Evolutionary conservation across 164 flowering plant genomes (phyloP).

Genomic region (Santalum album): DNA sequence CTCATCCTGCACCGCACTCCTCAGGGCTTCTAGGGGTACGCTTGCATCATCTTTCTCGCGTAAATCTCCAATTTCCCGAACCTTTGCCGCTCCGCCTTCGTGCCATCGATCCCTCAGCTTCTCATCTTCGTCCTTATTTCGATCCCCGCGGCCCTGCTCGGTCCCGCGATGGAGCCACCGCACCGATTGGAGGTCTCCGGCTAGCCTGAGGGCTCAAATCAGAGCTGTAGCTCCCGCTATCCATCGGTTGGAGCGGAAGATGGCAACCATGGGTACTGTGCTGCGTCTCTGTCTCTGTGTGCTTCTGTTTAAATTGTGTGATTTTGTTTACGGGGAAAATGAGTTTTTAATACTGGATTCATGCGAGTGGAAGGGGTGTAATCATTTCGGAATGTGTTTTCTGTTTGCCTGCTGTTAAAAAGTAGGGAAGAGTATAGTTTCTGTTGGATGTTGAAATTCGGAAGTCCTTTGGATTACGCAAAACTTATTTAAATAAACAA

Average conservation of each 20-base stretch:
- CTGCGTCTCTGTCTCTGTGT: neutral
- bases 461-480: no score
- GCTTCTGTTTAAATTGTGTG: no score
- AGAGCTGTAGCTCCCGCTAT: conserved; percentile 41
- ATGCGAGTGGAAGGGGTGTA: no score
- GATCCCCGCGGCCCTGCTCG: conserved; percentile 2
- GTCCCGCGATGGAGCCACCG: conserved; percentile 50
- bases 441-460: no score
- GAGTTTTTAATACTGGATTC: no score
- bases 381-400: no score
- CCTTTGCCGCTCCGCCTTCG: conserved; percentile 8
- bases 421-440: no score
- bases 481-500: no score
- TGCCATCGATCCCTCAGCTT: conserved; percentile 18
- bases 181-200: conserved; percentile 52
- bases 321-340: no score
- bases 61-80: conserved; percentile 8
- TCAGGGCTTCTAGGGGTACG: conserved; percentile 29
- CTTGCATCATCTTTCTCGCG: conserved; percentile 23
- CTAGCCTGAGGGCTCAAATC: conserved; percentile 55
- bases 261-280: conserved; percentile 66
- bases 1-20: conserved; percentile 24
- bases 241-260: conserved; percentile 43
- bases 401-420: no score
- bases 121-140: neutral